These are phyloP conservation scores for Agapanthus africanus DNA, from an alignment of 106 monocot genomes.

Conservation along the genomic window DNA sequence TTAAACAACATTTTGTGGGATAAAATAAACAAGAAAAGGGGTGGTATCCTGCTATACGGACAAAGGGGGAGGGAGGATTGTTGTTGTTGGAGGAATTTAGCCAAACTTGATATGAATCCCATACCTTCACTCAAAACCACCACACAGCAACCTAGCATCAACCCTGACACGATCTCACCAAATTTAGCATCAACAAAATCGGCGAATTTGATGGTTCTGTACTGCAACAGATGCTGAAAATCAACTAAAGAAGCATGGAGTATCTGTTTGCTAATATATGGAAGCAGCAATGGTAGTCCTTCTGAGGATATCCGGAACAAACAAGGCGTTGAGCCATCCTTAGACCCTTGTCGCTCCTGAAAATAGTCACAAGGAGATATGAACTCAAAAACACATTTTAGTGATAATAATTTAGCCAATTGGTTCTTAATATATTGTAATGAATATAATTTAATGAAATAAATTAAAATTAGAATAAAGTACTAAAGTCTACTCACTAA, in stretches of 20 bases:
- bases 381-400: too few relatives aligned
- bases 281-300: constrained; percentile 85
- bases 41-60: too few relatives aligned
- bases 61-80: background rate
- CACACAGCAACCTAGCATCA: constrained; percentile 77
- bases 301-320: constrained; percentile 86
- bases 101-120: background rate
- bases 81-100: background rate
- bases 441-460: too few relatives aligned
- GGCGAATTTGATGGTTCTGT: constrained; percentile 66
- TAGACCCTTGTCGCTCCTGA: constrained; percentile 86
- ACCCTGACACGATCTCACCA: constrained; percentile 45
- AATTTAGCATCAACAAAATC: constrained; percentile 68
- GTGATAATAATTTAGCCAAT: too few relatives aligned
- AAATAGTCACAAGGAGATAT: too few relatives aligned
- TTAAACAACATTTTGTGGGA: background rate
- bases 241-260: constrained; percentile 59
- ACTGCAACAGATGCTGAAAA: constrained; percentile 70
- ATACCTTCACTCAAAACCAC: constrained; percentile 69
- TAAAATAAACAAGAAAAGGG: too few relatives aligned
- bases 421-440: too few relatives aligned
- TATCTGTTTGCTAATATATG: constrained; percentile 77
- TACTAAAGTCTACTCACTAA: too few relatives aligned
- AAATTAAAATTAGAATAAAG: too few relatives aligned
- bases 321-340: constrained; percentile 56